Percentiles rank a stretch among this genome's conserved stretches.
Conservation (phyloP, 2,329 filamentous ascomycete species). For the Diatrype stigma region DNA sequence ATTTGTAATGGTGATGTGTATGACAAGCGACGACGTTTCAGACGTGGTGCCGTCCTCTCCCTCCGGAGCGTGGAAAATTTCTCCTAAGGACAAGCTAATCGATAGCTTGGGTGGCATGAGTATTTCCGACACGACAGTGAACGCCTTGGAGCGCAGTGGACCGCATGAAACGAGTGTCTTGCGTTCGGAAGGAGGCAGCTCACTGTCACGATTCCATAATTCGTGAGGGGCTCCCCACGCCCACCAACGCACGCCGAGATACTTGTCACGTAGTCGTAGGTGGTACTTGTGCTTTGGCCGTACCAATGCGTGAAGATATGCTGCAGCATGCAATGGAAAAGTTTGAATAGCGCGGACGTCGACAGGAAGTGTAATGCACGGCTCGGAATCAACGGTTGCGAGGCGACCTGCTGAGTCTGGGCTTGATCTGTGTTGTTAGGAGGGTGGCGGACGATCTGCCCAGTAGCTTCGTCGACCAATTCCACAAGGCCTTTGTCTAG, state of each 20-base stretch:
- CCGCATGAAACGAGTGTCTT: not conserved
- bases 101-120: not conserved
- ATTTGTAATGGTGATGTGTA: not conserved
- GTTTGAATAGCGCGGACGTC: not conserved
- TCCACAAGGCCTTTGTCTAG: conserved; percentile 1
- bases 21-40: too few species aligned
- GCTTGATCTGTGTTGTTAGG: not conserved
- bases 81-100: not conserved
- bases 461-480: not conserved
- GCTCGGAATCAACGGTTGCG: not conserved
- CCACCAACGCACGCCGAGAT: conserved; percentile 2
- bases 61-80: not conserved
- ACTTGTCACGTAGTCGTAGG: not conserved
- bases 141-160: not conserved
- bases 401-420: not conserved
- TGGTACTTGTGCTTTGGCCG: not conserved
- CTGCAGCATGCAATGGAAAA: not conserved
- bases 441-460: not conserved
- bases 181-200: too few species aligned
- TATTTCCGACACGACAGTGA: not conserved
- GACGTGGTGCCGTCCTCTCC: too few species aligned
- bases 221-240: not conserved
- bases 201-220: too few species aligned
- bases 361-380: not conserved
- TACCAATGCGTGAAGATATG: not conserved